phyloP scores from a whole-genome alignment of 257 asterid genomes.

The Nyctanthes arbortristis region DNA sequence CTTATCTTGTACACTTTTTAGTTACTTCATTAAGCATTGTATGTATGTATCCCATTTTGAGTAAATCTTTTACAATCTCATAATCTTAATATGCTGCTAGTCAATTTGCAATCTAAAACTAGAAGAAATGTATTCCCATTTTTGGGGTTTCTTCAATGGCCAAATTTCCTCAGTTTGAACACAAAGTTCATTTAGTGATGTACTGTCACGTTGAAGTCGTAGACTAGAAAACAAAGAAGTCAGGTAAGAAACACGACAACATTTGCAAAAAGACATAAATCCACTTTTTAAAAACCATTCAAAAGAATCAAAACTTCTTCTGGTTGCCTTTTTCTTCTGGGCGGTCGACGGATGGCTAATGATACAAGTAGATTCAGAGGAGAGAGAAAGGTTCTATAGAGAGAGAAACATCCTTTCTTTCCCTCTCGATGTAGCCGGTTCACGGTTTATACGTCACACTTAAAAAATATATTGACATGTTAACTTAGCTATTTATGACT shows the following conservation, averaged over 20 bases:
- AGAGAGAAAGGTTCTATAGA: background rate
- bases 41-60: no score
- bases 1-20: no score
- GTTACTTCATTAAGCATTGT: no score
- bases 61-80: no score
- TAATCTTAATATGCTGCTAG: background rate
- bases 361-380: conserved; percentile 22
- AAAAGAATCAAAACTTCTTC: conserved; percentile 25
- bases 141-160: background rate
- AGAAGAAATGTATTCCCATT: background rate
- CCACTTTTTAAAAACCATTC: conserved; percentile 28
- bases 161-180: conserved; percentile 17
- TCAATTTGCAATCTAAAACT: conserved; percentile 16
- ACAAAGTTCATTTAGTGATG: conserved; percentile 24
- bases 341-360: conserved; percentile 40
- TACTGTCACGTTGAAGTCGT: conserved; percentile 14
- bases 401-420: conserved; percentile 8
- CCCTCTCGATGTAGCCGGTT: conserved; percentile 43
- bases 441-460: no score
- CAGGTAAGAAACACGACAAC: background rate
- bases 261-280: conserved; percentile 30
- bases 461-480: no score
- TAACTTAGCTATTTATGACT: no score
- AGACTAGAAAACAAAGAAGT: background rate
- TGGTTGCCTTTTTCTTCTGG: conserved; percentile 44